Evolutionary conservation across 225 moss, liverwort and hornwort genomes (phyloP).

Genomic region (Takakia lepidozioides): DNA sequence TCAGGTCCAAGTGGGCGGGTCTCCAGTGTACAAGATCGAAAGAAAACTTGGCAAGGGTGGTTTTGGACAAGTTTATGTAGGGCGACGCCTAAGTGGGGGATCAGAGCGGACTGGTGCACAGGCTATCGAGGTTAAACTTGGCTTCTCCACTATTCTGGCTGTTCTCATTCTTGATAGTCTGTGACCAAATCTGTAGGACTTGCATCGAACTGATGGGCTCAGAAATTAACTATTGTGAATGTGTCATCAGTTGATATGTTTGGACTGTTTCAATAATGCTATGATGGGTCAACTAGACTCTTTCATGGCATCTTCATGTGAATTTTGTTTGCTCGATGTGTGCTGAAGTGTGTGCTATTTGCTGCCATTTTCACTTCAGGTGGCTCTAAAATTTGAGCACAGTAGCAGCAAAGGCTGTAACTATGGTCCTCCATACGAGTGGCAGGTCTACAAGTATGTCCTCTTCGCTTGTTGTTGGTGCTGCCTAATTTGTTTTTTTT

Average conservation of each 20-base stretch:
- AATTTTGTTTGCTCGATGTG: too few relatives aligned
- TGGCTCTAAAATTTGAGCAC: constrained; percentile 98
- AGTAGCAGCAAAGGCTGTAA: constrained; percentile 99
- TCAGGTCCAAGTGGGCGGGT: constrained; percentile 98
- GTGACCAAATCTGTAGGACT: background rate
- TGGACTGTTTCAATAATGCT: too few relatives aligned
- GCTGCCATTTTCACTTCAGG: constrained; percentile 40
- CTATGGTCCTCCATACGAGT: constrained; percentile 98
- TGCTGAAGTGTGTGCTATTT: too few relatives aligned
- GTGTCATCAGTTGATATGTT: too few relatives aligned
- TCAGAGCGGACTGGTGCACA: constrained; percentile 83
- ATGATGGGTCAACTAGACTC: too few relatives aligned
- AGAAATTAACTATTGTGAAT: too few relatives aligned
- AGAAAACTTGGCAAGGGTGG: constrained; percentile 98
- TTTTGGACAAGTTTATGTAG: constrained; percentile 97
- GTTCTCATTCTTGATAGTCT: background rate
- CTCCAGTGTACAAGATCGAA: constrained; percentile 99
- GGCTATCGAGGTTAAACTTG: constrained; percentile 68
- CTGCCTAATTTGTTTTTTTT: too few relatives aligned
- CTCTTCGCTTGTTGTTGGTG: too few relatives aligned
- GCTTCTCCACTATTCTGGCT: too few relatives aligned
- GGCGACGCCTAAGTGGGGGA: constrained; percentile 76
- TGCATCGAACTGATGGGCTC: background rate
- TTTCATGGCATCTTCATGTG: too few relatives aligned
- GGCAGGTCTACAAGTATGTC: constrained; percentile 97